Conservation (phyloP, 2,329 filamentous ascomycete genomes). For the Talaromyces sp. region DNA sequence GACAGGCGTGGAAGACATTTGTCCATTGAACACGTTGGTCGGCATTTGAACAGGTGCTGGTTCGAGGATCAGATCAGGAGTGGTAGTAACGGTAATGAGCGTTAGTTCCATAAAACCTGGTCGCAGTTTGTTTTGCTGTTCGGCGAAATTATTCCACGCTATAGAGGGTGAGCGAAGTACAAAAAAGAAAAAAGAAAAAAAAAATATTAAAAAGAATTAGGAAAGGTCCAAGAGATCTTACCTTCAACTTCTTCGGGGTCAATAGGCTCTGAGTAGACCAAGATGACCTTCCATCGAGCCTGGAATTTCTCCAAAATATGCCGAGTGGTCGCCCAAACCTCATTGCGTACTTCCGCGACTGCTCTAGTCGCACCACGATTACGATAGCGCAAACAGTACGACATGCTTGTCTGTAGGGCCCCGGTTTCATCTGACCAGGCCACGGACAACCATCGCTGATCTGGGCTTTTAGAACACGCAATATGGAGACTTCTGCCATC, state of each 20-base stretch:
- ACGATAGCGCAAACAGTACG: slow-evolving; percentile 56
- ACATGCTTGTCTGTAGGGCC: slow-evolving; percentile 55
- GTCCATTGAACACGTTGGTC: slow-evolving; percentile 35
- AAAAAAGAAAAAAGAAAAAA: background rate
- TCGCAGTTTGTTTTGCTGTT: slow-evolving; percentile 42
- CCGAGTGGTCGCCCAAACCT: slow-evolving; percentile 61
- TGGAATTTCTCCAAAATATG: slow-evolving; percentile 57
- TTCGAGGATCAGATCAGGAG: slow-evolving; percentile 40
- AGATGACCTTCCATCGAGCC: slow-evolving; percentile 59
- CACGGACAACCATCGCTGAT: slow-evolving; percentile 61
- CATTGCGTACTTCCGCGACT: slow-evolving; percentile 55
- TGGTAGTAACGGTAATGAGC: slow-evolving; percentile 39
- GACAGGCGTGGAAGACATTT: slow-evolving; percentile 40
- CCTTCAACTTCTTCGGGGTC: slow-evolving; percentile 56
- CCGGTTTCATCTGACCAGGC: slow-evolving; percentile 63
- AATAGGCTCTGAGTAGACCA: slow-evolving; percentile 56
- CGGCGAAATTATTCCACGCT: slow-evolving; percentile 43
- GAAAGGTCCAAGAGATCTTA: slow-evolving; percentile 26
- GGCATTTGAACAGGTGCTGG: slow-evolving; percentile 36
- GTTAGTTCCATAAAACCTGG: slow-evolving; percentile 38
- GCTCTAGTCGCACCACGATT: slow-evolving; percentile 31
- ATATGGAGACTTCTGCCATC: slow-evolving; percentile 62
- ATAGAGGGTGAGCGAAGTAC: slow-evolving; percentile 21
- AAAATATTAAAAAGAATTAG: background rate
- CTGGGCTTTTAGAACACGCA: slow-evolving; percentile 58